A percentile compares a stretch with the other conserved stretches of the same genome.
Evolutionary conservation across 169 alveolate species (phyloP).

Genomic region (Plasmodium relictum): DNA sequence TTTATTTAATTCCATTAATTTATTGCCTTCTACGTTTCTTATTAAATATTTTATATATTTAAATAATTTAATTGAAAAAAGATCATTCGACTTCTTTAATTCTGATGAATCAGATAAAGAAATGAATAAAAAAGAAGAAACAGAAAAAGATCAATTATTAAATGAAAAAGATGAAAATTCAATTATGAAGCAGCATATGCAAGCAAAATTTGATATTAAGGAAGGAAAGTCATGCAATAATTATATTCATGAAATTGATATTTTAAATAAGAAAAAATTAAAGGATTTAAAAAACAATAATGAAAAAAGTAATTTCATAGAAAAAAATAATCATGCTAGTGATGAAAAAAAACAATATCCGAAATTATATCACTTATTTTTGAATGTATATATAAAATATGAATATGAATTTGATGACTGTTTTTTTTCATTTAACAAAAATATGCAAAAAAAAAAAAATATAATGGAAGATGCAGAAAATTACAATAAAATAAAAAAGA

Average conservation of each 20-base stretch:
- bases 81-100: neutral
- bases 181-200: neutral
- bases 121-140: neutral
- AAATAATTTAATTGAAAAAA: slow-evolving; percentile 34
- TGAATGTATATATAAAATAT: slow-evolving; percentile 72
- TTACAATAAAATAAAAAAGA: neutral
- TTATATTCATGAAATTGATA: neutral
- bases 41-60: slow-evolving; percentile 52
- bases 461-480: neutral
- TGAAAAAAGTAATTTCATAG: neutral
- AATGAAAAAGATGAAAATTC: neutral
- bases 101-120: neutral
- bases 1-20: slow-evolving; percentile 57
- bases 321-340: neutral
- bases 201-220: neutral
- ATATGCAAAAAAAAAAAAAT: slow-evolving; percentile 9
- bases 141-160: neutral
- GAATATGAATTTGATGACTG: slow-evolving; percentile 57
- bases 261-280: neutral
- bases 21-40: slow-evolving; percentile 51
- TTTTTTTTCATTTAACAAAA: slow-evolving; percentile 5
- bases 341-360: neutral
- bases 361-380: slow-evolving; percentile 67
- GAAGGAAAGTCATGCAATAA: neutral
- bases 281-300: neutral